A percentile compares a stretch with the other conserved stretches of the same genome.
Conservation (phyloP, 2,329 filamentous ascomycete genomes). For the Cercospora sp. region DNA sequence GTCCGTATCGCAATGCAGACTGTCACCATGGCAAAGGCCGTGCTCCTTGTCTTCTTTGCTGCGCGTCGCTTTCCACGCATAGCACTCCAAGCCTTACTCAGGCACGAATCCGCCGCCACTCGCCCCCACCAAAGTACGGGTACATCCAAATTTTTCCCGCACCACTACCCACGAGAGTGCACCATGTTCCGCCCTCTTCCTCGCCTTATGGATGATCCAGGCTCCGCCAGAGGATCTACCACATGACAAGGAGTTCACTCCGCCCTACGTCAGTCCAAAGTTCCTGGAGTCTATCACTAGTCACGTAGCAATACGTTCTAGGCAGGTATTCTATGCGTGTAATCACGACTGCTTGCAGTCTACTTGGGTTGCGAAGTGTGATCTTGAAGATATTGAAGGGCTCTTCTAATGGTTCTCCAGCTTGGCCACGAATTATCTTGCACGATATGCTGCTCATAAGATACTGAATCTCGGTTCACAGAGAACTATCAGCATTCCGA, state of each 20-base stretch:
- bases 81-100: background rate
- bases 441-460: background rate
- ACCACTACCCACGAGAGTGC: background rate
- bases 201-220: background rate
- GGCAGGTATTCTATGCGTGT: background rate
- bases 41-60: background rate
- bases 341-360: background rate
- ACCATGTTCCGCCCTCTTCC: background rate
- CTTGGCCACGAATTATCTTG: background rate
- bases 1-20: background rate
- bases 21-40: background rate
- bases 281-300: background rate
- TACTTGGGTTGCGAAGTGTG: background rate
- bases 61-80: background rate
- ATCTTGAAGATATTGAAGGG: background rate
- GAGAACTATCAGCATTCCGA: background rate
- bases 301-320: background rate
- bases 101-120: background rate
- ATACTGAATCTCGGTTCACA: background rate
- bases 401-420: background rate
- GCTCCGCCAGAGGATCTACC: background rate
- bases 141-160: background rate
- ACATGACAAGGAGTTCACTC: background rate
- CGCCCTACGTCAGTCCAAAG: background rate
- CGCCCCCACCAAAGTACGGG: background rate